A percentile compares a stretch with the other conserved stretches of the same genome.
Conservation (phyloP, 257 asterid species). For the Ophiorrhiza pumila region DNA sequence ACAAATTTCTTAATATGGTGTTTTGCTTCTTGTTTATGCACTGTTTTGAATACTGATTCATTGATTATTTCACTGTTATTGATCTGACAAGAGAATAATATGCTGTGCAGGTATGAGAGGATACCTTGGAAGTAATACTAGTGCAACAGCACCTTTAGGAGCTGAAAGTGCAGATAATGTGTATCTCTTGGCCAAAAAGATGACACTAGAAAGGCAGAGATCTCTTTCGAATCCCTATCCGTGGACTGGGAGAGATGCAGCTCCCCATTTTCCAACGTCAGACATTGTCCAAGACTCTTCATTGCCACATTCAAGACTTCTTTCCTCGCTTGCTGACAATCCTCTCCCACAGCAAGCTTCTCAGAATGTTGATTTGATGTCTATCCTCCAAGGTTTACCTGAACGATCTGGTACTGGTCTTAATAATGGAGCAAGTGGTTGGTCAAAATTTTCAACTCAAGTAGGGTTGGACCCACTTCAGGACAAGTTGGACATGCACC, state of each 20-base stretch:
- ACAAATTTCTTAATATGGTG: not conserved
- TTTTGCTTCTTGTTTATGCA: not conserved
- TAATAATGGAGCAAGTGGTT: slow-evolving; percentile 50
- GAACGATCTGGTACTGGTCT: slow-evolving; percentile 45
- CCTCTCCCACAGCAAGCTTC: slow-evolving; percentile 39
- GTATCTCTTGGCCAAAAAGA: slow-evolving; percentile 52
- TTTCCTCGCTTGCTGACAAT: slow-evolving; percentile 49
- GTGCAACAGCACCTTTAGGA: slow-evolving; percentile 43
- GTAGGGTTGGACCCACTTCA: slow-evolving; percentile 56
- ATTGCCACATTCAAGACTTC: slow-evolving; percentile 44
- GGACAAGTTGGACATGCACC: slow-evolving; percentile 64
- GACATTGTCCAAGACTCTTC: slow-evolving; percentile 50
- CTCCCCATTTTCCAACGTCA: slow-evolving; percentile 39
- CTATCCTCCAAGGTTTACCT: slow-evolving; percentile 55
- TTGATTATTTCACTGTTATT: not conserved
- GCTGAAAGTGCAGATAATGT: slow-evolving; percentile 54
- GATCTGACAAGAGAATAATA: slow-evolving; percentile 13
- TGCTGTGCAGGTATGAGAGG: slow-evolving; percentile 65
- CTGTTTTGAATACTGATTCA: not conserved
- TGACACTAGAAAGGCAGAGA: slow-evolving; percentile 73
- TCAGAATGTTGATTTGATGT: slow-evolving; percentile 61
- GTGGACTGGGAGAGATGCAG: slow-evolving; percentile 62
- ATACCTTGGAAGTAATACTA: slow-evolving; percentile 44
- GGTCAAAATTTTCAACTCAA: slow-evolving; percentile 74
- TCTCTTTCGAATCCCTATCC: slow-evolving; percentile 59